Evolutionary conservation across 2,329 filamentous ascomycete genomes (phyloP).

Genomic region (Cadophora sp.): DNA sequence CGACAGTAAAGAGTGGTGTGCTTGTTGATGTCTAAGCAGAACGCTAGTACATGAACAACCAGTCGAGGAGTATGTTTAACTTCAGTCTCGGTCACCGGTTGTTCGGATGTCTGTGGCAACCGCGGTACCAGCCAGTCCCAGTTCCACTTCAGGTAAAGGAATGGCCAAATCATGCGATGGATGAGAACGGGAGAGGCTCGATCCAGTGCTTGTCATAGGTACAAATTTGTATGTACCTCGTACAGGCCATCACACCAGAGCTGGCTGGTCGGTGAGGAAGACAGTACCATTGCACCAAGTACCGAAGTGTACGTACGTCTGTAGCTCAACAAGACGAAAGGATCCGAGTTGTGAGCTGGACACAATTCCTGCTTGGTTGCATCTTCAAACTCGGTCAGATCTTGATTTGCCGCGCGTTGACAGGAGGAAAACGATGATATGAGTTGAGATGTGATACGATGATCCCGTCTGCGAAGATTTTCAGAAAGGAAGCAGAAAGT

Average conservation of each 20-base stretch:
- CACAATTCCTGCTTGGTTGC: neutral
- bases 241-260: constrained; percentile 13
- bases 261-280: constrained; percentile 13
- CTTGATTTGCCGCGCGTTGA: constrained; percentile 1
- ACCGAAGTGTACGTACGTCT: neutral
- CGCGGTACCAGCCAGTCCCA: neutral
- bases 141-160: neutral
- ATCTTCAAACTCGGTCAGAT: neutral
- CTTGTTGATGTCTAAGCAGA: neutral
- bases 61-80: neutral
- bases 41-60: neutral
- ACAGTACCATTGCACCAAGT: constrained; percentile 10
- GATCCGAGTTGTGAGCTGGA: neutral
- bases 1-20: neutral
- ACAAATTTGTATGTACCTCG: constrained; percentile 18
- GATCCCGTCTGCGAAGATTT: constrained; percentile 1
- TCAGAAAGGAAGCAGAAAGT: neutral
- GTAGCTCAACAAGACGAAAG: neutral
- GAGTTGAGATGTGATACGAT: neutral
- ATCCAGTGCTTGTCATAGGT: neutral
- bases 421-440: neutral
- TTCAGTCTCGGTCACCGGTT: constrained; percentile 6
- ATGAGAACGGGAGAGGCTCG: constrained; percentile 1
- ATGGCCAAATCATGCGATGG: constrained; percentile 18
- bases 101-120: constrained; percentile 3